These are phyloP conservation scores for Neocucurbitaria cava DNA, from an alignment of 2,329 filamentous ascomycete species.

Conservation along the genomic window DNA sequence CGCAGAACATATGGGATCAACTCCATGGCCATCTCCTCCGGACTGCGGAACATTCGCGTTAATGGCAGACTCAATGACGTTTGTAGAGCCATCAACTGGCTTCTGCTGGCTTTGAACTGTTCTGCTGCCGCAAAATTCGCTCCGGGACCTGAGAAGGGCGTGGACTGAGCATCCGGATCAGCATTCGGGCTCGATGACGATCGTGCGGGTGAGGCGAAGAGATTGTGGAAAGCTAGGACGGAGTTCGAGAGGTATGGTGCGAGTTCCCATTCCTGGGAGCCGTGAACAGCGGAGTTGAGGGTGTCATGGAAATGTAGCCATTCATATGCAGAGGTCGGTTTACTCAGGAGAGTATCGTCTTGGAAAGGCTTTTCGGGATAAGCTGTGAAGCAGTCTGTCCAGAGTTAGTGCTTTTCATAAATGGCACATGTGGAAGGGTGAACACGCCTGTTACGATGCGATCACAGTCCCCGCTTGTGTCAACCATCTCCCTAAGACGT, in stretches of 20 bases:
- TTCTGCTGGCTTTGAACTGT: slow-evolving; percentile 77
- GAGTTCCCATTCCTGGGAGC: slow-evolving; percentile 93
- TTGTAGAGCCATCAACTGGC: slow-evolving; percentile 76
- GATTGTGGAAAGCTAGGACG: slow-evolving; percentile 85
- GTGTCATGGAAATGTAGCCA: slow-evolving; percentile 95
- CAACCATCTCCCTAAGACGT: slow-evolving; percentile 75
- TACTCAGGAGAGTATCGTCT: slow-evolving; percentile 88
- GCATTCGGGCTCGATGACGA: slow-evolving; percentile 52
- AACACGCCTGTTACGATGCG: slow-evolving; percentile 69
- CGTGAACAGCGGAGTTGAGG: slow-evolving; percentile 78
- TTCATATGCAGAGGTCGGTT: slow-evolving; percentile 86
- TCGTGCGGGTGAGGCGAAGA: slow-evolving; percentile 74
- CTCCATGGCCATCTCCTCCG: slow-evolving; percentile 78
- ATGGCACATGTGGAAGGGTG: background rate
- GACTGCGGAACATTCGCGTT: slow-evolving; percentile 77
- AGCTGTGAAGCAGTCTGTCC: slow-evolving; percentile 75
- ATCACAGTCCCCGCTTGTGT: slow-evolving; percentile 79
- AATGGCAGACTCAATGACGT: slow-evolving; percentile 74
- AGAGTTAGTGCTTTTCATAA: slow-evolving; percentile 13
- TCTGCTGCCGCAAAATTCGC: slow-evolving; percentile 86
- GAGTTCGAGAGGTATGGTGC: slow-evolving; percentile 85
- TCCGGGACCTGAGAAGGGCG: slow-evolving; percentile 81
- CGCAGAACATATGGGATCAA: slow-evolving; percentile 84
- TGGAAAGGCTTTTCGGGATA: slow-evolving; percentile 91
- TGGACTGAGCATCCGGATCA: slow-evolving; percentile 53